Evolutionary conservation across 2,329 filamentous ascomycete genomes (phyloP).

Genomic region (Calonectria hawksworthii): DNA sequence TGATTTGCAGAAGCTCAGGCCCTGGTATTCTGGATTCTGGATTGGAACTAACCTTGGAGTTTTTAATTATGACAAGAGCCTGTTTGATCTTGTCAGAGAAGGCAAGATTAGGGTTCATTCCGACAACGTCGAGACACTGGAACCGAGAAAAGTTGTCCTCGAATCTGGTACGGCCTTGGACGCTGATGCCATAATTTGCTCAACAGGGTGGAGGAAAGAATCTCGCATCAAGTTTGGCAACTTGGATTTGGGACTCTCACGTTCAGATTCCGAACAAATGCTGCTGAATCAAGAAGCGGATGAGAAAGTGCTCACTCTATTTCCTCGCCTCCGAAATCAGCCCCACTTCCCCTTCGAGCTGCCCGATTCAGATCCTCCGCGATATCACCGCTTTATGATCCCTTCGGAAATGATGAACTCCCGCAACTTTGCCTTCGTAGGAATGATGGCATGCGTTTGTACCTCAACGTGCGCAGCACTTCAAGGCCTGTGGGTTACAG

Average conservation of each 20-base stretch:
- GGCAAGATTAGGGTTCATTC: slow-evolving; percentile 63
- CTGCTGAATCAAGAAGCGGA: slow-evolving; percentile 33
- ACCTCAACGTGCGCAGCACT: slow-evolving; percentile 51
- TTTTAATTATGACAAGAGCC: slow-evolving; percentile 64
- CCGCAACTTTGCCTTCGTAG: slow-evolving; percentile 51
- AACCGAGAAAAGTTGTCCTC: slow-evolving; percentile 56
- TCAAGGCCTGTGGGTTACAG: slow-evolving; percentile 67
- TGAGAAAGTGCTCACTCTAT: slow-evolving; percentile 33
- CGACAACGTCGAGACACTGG: slow-evolving; percentile 60
- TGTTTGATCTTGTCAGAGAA: slow-evolving; percentile 64
- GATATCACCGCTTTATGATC: slow-evolving; percentile 47
- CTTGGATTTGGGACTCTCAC: slow-evolving; percentile 35
- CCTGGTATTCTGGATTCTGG: slow-evolving; percentile 59
- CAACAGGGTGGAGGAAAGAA: slow-evolving; percentile 66
- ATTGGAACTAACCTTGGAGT: slow-evolving; percentile 66
- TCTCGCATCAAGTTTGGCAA: slow-evolving; percentile 58
- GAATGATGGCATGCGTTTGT: slow-evolving; percentile 49
- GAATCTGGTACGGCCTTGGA: slow-evolving; percentile 55
- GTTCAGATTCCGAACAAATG: slow-evolving; percentile 18
- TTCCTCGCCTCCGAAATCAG: slow-evolving; percentile 39
- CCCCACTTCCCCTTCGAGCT: slow-evolving; percentile 37
- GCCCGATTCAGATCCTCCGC: slow-evolving; percentile 37
- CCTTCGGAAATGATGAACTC: slow-evolving; percentile 32
- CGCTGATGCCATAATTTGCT: slow-evolving; percentile 63
- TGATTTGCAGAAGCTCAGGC: slow-evolving; percentile 56